phyloP scores from a whole-genome alignment of 2,329 filamentous ascomycete genomes.

The Ceratocystis lukuohia region DNA sequence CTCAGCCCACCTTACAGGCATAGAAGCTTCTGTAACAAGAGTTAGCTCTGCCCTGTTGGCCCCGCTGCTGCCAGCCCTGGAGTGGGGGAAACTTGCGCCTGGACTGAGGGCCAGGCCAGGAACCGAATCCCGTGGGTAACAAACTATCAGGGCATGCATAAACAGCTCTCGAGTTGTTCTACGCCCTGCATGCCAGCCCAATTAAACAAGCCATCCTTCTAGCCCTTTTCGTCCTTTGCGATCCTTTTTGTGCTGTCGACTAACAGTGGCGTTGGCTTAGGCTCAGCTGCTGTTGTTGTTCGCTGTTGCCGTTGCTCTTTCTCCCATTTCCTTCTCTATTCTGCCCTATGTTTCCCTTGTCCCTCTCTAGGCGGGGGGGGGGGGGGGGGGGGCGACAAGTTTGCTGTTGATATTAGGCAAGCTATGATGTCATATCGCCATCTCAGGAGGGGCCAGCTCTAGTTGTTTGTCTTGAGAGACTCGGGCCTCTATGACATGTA shows the following conservation, averaged over 20 bases:
- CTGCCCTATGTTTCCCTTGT: background rate
- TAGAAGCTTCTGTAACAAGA: background rate
- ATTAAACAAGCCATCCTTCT: background rate
- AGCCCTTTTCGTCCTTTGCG: background rate
- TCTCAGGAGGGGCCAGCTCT: background rate
- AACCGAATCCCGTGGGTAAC: conserved; percentile 2
- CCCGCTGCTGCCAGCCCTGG: background rate
- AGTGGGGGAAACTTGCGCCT: background rate
- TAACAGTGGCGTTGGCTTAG: background rate
- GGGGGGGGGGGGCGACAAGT: background rate
- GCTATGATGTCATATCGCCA: background rate
- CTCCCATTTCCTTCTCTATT: background rate
- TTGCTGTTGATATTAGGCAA: background rate
- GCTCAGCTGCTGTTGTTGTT: background rate
- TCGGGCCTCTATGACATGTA: background rate
- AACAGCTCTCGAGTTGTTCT: conserved; percentile 4
- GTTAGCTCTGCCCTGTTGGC: background rate
- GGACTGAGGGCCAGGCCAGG: background rate
- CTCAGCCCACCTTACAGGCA: background rate
- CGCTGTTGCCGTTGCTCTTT: background rate
- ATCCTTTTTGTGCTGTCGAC: background rate
- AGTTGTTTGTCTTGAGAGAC: background rate
- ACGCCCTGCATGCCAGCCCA: conserved; percentile 4
- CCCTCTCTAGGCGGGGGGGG: background rate
- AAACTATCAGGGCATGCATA: conserved; percentile 3